These are phyloP conservation scores for Dictyostelium brefeldianum DNA, from an alignment of 78 protist species.

Conservation along the genomic window DNA sequence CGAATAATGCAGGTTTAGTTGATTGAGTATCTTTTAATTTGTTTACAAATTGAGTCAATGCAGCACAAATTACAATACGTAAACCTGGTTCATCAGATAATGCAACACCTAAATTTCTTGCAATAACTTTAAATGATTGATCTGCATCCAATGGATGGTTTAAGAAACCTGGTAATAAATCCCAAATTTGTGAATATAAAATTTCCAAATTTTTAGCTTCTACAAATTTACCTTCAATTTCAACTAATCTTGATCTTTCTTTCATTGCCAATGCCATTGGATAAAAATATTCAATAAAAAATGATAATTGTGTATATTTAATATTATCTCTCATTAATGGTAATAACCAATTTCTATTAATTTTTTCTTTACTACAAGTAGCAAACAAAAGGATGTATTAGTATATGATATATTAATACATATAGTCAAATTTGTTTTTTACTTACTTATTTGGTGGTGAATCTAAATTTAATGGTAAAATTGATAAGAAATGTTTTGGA, in stretches of 20 bases:
- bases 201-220: constrained; percentile 60
- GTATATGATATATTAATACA: too few relatives aligned
- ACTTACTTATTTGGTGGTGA: constrained; percentile 32
- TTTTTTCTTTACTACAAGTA: background rate
- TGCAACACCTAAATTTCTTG: constrained; percentile 28
- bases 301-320: constrained; percentile 33
- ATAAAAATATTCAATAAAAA: constrained; percentile 54
- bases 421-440: too few relatives aligned
- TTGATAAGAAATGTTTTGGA: constrained; percentile 39
- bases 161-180: constrained; percentile 67
- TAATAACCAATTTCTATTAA: constrained; percentile 51
- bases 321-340: constrained; percentile 41
- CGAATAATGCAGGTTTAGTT: background rate
- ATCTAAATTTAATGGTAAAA: constrained; percentile 60
- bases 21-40: constrained; percentile 11
- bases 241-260: background rate
- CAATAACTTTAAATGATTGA: constrained; percentile 27
- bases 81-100: constrained; percentile 10
- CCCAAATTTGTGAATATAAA: constrained; percentile 56
- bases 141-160: constrained; percentile 37
- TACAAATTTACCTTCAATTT: background rate
- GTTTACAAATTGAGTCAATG: constrained; percentile 34
- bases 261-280: constrained; percentile 35
- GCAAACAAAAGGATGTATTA: background rate
- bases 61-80: constrained; percentile 17